Evolutionary conservation across 2,329 filamentous ascomycete genomes (phyloP).

Genomic region (Diaporthe sp.): DNA sequence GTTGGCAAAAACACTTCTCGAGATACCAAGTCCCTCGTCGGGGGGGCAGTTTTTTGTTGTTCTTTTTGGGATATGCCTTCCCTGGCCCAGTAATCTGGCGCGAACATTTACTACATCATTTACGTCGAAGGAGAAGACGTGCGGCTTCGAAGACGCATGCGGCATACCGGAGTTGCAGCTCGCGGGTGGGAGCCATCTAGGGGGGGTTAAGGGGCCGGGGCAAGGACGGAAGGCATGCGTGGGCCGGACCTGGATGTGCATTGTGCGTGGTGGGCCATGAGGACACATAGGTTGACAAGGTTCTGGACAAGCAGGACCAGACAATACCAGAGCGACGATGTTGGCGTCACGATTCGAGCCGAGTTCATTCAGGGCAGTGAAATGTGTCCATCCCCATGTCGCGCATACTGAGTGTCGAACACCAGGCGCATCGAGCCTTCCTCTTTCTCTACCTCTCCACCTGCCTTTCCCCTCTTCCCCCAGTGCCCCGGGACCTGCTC

Average conservation of each 20-base stretch:
- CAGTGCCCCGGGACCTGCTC: not conserved
- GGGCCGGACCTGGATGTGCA: not conserved
- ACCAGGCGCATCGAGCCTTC: not conserved
- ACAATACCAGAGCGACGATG: not conserved
- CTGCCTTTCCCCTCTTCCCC: not conserved
- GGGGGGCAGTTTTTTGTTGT: constrained; percentile 37
- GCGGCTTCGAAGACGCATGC: not conserved
- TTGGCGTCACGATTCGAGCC: not conserved
- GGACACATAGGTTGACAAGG: constrained; percentile 1
- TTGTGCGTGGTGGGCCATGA: not conserved
- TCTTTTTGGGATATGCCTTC: constrained; percentile 16
- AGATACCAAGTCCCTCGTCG: constrained; percentile 47
- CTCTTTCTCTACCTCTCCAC: not conserved
- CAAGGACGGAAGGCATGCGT: not conserved
- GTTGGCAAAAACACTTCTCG: constrained; percentile 44
- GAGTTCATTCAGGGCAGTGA: not conserved
- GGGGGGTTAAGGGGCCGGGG: not conserved
- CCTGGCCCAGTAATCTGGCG: constrained; percentile 35
- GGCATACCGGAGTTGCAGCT: not conserved
- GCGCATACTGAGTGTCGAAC: not conserved
- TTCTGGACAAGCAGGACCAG: not conserved
- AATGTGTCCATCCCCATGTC: not conserved
- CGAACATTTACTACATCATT: constrained; percentile 15
- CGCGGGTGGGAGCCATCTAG: not conserved
- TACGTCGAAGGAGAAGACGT: not conserved